Conservation (phyloP, 106 monocot species). For the Cymbidium sinense region DNA sequence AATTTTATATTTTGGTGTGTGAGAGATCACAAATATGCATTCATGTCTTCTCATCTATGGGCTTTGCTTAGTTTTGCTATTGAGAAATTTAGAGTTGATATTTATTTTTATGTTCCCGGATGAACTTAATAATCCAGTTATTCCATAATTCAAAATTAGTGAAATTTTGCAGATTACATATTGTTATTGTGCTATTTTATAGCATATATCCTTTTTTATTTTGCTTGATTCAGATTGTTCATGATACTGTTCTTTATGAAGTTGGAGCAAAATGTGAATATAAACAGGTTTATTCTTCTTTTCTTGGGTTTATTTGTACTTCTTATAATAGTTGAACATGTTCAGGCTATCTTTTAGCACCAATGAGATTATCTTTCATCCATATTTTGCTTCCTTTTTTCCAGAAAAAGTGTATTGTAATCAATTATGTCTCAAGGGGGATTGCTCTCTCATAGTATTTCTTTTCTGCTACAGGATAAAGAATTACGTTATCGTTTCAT, state of each 20-base stretch:
- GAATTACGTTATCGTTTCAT: conserved; percentile 79
- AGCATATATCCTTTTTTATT: neutral
- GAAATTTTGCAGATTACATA: neutral
- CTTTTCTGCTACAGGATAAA: conserved; percentile 48
- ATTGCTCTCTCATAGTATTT: neutral
- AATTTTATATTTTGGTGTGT: neutral
- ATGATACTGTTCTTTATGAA: neutral
- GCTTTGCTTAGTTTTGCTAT: neutral
- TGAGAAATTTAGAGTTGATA: neutral
- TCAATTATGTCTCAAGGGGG: neutral
- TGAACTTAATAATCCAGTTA: neutral
- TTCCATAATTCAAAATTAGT: neutral
- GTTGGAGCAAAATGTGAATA: neutral
- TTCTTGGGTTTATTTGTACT: neutral
- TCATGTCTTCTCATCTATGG: neutral
- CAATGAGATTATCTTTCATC: neutral
- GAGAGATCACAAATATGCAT: too few species aligned
- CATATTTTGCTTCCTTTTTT: neutral
- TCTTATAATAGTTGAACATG: neutral
- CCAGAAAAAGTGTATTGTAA: neutral
- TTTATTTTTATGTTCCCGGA: neutral
- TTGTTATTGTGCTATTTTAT: neutral
- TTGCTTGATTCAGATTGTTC: neutral
- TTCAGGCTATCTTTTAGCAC: neutral
- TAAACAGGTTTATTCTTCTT: neutral